phyloP scores from a whole-genome alignment of 202 grass and related monocot genomes.

The Digitaria exilis region DNA sequence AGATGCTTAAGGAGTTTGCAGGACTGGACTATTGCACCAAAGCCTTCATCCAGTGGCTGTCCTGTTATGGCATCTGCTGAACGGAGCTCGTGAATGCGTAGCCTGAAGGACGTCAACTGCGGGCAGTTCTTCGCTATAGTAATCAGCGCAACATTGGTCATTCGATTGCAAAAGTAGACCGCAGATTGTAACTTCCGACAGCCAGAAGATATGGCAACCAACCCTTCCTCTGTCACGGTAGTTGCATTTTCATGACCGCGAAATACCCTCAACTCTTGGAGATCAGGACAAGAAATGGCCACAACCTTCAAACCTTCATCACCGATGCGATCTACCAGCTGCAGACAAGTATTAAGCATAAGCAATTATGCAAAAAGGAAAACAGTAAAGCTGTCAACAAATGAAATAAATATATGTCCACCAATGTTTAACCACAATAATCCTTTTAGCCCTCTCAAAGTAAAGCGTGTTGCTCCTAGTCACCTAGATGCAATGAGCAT shows the following conservation, averaged over 20 bases:
- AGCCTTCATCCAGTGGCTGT: slow-evolving; percentile 69
- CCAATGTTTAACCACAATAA: slow-evolving; percentile 3
- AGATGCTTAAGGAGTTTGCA: slow-evolving; percentile 59
- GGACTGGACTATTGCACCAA: slow-evolving; percentile 62
- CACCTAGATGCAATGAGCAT: too few relatives aligned
- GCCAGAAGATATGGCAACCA: slow-evolving; percentile 51
- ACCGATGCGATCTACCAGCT: slow-evolving; percentile 59
- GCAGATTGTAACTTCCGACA: slow-evolving; percentile 49
- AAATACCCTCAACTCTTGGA: slow-evolving; percentile 57
- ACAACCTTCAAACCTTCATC: slow-evolving; percentile 55
- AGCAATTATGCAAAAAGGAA: not conserved
- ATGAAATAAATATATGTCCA: not conserved
- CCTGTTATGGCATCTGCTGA: slow-evolving; percentile 58
- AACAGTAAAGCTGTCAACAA: not conserved
- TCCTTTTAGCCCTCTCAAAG: not conserved
- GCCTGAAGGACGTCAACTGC: slow-evolving; percentile 50
- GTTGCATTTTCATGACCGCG: not conserved
- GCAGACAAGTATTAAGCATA: slow-evolving; percentile 30
- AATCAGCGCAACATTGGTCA: slow-evolving; percentile 59
- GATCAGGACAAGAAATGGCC: slow-evolving; percentile 43
- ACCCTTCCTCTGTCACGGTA: slow-evolving; percentile 58
- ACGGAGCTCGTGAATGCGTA: slow-evolving; percentile 32
- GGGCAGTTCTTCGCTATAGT: slow-evolving; percentile 56
- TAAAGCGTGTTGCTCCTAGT: too few relatives aligned
- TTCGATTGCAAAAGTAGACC: slow-evolving; percentile 51